Evolutionary conservation across 805 yeast species (phyloP).

Genomic region (Candida takata): DNA sequence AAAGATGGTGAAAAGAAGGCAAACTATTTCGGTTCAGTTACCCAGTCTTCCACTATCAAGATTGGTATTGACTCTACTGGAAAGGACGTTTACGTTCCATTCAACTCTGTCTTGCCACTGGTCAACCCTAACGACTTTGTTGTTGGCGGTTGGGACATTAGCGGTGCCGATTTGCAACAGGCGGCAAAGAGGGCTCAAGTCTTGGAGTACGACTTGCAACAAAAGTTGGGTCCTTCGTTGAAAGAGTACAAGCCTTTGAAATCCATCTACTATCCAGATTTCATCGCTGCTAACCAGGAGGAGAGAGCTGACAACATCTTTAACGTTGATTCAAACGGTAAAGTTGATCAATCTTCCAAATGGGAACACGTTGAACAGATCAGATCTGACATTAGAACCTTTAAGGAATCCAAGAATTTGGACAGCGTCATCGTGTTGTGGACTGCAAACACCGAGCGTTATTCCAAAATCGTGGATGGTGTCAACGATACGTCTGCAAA

Average conservation of each 20-base stretch:
- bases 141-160: slow-evolving; percentile 94
- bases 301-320: slow-evolving; percentile 86
- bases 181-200: slow-evolving; percentile 86
- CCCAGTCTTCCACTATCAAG: slow-evolving; percentile 86
- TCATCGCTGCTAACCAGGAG: slow-evolving; percentile 90
- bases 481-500: slow-evolving; percentile 87
- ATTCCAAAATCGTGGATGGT: slow-evolving; percentile 67
- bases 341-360: slow-evolving; percentile 51
- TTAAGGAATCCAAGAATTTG: slow-evolving; percentile 62
- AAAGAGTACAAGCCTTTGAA: slow-evolving; percentile 62
- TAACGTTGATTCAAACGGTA: slow-evolving; percentile 46
- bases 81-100: slow-evolving; percentile 86
- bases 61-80: slow-evolving; percentile 78
- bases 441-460: slow-evolving; percentile 98
- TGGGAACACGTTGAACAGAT: slow-evolving; percentile 87
- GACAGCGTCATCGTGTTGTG: slow-evolving; percentile 88
- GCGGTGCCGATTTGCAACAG: slow-evolving; percentile 56
- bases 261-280: slow-evolving; percentile 91
- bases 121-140: slow-evolving; percentile 85
- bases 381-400: slow-evolving; percentile 74
- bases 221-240: slow-evolving; percentile 61
- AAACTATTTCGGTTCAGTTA: slow-evolving; percentile 90
- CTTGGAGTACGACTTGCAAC: slow-evolving; percentile 77
- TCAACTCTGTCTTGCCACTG: slow-evolving; percentile 83
- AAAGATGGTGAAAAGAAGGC: slow-evolving; percentile 67